phyloP scores from a whole-genome alignment of 2,329 filamentous ascomycete genomes.

The Metarhizium robertsii region DNA sequence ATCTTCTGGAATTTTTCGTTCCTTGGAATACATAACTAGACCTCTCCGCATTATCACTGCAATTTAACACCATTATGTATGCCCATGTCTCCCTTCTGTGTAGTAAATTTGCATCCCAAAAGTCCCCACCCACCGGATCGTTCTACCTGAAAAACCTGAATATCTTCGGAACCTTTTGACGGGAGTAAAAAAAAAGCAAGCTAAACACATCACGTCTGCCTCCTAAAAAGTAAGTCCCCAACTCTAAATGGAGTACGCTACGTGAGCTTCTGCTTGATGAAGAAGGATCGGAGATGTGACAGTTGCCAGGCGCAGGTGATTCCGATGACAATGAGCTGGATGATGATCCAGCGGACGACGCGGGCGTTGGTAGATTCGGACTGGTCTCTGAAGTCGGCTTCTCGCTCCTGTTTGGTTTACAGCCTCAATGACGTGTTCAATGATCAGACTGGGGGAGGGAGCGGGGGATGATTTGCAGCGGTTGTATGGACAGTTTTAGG shows the following conservation, averaged over 20 bases:
- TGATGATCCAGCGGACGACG: slow-evolving; percentile 87
- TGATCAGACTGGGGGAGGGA: too few relatives aligned
- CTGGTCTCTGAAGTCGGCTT: slow-evolving; percentile 96
- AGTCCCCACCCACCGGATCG: not conserved
- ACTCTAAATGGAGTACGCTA: slow-evolving; percentile 25
- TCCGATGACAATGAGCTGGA: slow-evolving; percentile 77
- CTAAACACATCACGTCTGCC: not conserved
- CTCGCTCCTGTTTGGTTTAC: slow-evolving; percentile 62
- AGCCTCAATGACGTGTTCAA: not conserved
- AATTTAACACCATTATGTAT: not conserved
- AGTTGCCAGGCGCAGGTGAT: slow-evolving; percentile 95
- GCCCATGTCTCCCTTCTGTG: not conserved
- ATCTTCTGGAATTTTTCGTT: not conserved
- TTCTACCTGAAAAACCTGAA: not conserved
- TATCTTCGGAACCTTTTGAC: not conserved
- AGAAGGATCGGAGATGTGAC: slow-evolving; percentile 90
- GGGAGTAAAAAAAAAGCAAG: not conserved
- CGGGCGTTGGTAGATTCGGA: slow-evolving; percentile 87
- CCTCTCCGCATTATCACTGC: not conserved
- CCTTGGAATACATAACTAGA: not conserved
- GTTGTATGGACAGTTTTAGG: too few relatives aligned
- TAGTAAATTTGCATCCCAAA: not conserved
- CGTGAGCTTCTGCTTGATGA: slow-evolving; percentile 99
- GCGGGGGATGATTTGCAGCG: too few relatives aligned
- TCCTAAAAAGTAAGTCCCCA: not conserved